phyloP scores from a whole-genome alignment of 345 rosid genomes.

The Lagerstroemia speciosa region DNA sequence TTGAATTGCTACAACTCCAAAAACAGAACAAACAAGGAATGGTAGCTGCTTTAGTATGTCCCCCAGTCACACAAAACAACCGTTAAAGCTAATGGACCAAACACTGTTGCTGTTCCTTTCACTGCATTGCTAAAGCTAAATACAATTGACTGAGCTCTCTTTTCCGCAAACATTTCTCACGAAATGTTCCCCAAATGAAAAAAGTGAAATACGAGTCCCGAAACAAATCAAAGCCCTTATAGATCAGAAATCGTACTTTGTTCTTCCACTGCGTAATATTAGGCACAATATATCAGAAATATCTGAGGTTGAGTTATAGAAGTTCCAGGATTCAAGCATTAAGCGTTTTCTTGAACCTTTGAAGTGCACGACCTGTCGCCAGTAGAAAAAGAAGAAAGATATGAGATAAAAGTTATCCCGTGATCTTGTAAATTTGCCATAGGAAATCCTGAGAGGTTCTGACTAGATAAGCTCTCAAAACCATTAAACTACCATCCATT shows the following conservation, averaged over 20 bases:
- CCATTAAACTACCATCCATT: neutral
- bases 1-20: too few species aligned
- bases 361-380: constrained; percentile 71
- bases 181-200: neutral
- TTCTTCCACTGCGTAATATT: constrained; percentile 75
- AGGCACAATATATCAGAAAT: constrained; percentile 79
- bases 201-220: neutral
- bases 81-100: too few species aligned
- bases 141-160: neutral
- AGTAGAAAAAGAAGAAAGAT: neutral
- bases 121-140: neutral
- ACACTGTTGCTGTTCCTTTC: too few species aligned
- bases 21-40: too few species aligned
- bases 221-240: neutral
- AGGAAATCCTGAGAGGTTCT: neutral
- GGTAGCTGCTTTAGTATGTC: too few species aligned
- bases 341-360: constrained; percentile 94
- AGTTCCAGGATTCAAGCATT: constrained; percentile 97
- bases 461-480: neutral
- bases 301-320: constrained; percentile 35
- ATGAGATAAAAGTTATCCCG: neutral
- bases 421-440: neutral
- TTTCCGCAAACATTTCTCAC: neutral
- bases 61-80: too few species aligned
- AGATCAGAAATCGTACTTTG: constrained; percentile 74